A percentile compares a stretch with the other conserved stretches of the same genome.
Conservation (phyloP, 2,329 filamentous ascomycete species). For the Colletotrichum tropicicola region DNA sequence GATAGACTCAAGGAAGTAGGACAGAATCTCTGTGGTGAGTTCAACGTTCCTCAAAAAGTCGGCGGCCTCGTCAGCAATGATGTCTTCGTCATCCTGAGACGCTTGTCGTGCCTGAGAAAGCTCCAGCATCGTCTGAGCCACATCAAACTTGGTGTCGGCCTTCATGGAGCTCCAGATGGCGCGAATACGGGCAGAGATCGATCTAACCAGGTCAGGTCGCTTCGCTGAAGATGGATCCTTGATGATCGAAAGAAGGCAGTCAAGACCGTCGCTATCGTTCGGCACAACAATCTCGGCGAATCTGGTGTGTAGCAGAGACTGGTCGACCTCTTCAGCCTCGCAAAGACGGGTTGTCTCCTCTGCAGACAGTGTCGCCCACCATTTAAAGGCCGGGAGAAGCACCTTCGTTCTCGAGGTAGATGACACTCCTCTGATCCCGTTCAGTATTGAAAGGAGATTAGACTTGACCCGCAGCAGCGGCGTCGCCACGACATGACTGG, state of each 20-base stretch:
- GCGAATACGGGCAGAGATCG: conserved; percentile 74
- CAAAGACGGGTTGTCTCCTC: conserved; percentile 57
- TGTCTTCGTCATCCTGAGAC: conserved; percentile 39
- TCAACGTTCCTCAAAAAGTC: conserved; percentile 78
- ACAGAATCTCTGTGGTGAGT: conserved; percentile 77
- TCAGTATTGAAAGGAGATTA: conserved; percentile 75
- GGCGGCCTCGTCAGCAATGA: conserved; percentile 67
- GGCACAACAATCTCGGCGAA: conserved; percentile 63
- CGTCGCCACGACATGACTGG: conserved; percentile 75
- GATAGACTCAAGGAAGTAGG: conserved; percentile 77
- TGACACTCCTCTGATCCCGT: conserved; percentile 77
- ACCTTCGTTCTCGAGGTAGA: conserved; percentile 74
- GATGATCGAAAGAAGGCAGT: conserved; percentile 59
- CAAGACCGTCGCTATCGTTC: conserved; percentile 61
- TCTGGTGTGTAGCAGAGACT: conserved; percentile 48
- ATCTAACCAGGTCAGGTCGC: conserved; percentile 65
- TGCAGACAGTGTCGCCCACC: conserved; percentile 69
- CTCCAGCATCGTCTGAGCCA: conserved; percentile 71
- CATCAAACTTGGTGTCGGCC: conserved; percentile 64
- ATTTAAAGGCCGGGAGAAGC: conserved; percentile 77
- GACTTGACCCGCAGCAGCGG: conserved; percentile 76
- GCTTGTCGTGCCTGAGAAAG: conserved; percentile 64
- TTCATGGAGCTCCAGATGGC: conserved; percentile 80
- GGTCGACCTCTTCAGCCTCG: conserved; percentile 51
- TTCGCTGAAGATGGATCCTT: conserved; percentile 46